These are phyloP conservation scores for Colletotrichum destructivum DNA, from an alignment of 2,329 filamentous ascomycete genomes.

Conservation along the genomic window DNA sequence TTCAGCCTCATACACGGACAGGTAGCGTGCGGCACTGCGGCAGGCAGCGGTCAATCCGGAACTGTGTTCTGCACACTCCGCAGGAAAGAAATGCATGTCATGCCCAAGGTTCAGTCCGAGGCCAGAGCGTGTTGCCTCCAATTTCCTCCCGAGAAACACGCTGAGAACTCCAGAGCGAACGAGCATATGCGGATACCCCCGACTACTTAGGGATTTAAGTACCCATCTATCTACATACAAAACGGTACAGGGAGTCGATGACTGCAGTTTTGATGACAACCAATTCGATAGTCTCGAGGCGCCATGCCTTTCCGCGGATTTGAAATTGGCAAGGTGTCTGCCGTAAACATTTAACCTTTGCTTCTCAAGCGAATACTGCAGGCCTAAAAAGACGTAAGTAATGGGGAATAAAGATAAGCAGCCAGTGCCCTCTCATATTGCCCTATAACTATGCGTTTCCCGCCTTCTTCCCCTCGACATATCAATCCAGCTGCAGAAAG, in stretches of 20 bases:
- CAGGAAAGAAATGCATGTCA: not conserved
- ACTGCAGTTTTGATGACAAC: not conserved
- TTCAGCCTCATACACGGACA: conserved; percentile 11
- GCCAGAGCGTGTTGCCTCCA: not conserved
- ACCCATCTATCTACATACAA: too few species aligned
- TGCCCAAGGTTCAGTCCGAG: not conserved
- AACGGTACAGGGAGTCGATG: too few species aligned
- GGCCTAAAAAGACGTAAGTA: not conserved
- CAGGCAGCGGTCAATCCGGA: too few species aligned
- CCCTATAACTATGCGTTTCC: not conserved
- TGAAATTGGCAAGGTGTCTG: not conserved
- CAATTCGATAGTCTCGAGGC: not conserved
- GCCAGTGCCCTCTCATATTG: not conserved
- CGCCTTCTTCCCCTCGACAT: not conserved
- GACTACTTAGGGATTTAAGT: too few species aligned
- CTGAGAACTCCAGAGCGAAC: not conserved
- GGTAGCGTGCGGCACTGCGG: too few species aligned
- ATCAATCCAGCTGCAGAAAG: not conserved
- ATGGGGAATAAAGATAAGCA: not conserved
- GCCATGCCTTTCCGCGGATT: not conserved
- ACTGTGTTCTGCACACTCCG: not conserved
- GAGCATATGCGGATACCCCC: too few species aligned
- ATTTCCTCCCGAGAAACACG: not conserved
- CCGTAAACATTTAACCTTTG: conserved; percentile 1
- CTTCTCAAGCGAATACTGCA: not conserved